These are phyloP conservation scores for Cryptococcus floricola DNA, from an alignment of 1,284 basidiomycete species.

Conservation along the genomic window DNA sequence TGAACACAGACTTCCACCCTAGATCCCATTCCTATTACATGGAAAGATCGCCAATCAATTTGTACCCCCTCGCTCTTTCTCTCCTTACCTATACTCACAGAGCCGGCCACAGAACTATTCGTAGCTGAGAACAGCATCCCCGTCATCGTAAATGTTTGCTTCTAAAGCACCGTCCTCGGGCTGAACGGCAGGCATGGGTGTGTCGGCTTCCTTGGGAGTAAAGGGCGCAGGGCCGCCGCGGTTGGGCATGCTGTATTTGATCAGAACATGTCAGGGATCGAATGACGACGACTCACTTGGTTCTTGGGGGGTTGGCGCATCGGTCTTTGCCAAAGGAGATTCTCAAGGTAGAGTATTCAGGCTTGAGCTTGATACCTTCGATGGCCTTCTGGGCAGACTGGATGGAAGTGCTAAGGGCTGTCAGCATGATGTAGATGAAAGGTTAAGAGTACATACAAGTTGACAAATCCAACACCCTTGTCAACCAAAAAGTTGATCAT, in stretches of 20 bases:
- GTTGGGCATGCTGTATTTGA: background rate
- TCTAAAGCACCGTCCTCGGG: background rate
- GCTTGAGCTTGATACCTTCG: slow-evolving; percentile 79
- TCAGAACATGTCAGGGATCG: background rate
- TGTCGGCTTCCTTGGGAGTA: background rate
- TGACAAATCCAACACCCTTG: slow-evolving; percentile 94
- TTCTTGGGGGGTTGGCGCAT: slow-evolving; percentile 59
- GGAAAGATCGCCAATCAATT: too few species aligned
- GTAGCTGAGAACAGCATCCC: background rate
- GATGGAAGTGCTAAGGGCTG: slow-evolving; percentile 60
- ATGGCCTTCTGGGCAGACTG: slow-evolving; percentile 93
- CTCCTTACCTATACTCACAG: background rate
- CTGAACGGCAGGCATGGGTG: background rate
- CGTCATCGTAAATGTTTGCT: background rate
- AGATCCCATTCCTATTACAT: too few species aligned
- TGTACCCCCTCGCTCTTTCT: background rate
- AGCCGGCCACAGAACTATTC: background rate
- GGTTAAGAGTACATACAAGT: slow-evolving; percentile 55
- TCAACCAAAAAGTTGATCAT: slow-evolving; percentile 91
- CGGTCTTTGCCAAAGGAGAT: slow-evolving; percentile 92
- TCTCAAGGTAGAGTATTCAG: slow-evolving; percentile 74
- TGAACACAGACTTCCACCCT: too few species aligned
- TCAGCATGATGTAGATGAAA: slow-evolving; percentile 1
- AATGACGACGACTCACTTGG: background rate
- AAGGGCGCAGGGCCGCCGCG: background rate